A percentile compares a stretch with the other conserved stretches of the same genome.
phyloP scores from a whole-genome alignment of 345 rosid species.

The Eucalyptus microcorys region DNA sequence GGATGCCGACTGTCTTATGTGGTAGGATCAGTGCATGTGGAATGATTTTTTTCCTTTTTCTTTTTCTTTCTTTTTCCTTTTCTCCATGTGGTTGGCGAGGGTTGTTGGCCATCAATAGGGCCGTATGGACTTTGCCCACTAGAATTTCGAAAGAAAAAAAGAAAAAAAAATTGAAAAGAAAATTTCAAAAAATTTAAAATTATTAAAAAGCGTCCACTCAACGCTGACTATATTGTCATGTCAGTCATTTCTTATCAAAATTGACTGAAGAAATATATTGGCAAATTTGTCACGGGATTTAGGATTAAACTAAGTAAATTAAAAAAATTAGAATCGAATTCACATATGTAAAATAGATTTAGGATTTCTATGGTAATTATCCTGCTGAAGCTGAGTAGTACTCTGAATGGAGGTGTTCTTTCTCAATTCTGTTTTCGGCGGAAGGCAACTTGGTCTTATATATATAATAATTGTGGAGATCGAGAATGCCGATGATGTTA shows the following conservation, averaged over 20 bases:
- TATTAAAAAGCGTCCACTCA: not conserved
- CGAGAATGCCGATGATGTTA: not conserved
- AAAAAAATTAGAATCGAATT: not conserved
- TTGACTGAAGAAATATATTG: not conserved
- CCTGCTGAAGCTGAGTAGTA: not conserved
- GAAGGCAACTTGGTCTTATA: not conserved
- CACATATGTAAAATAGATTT: not conserved
- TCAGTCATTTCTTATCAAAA: not conserved
- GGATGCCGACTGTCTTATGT: accelerated
- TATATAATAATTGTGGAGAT: not conserved
- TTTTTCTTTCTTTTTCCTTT: not conserved
- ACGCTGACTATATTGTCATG: accelerated
- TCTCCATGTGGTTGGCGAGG: not conserved
- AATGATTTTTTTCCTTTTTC: accelerated
- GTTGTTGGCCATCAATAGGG: not conserved
- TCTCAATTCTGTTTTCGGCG: not conserved
- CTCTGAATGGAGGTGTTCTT: not conserved
- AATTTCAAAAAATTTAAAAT: not conserved
- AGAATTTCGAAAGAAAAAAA: not conserved
- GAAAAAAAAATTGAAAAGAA: not conserved
- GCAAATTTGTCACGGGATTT: not conserved
- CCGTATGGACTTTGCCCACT: accelerated
- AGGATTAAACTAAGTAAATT: not conserved
- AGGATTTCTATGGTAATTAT: not conserved
- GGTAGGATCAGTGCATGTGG: accelerated